phyloP scores from a whole-genome alignment of 441 rosid species.

The Populus hybrid region DNA sequence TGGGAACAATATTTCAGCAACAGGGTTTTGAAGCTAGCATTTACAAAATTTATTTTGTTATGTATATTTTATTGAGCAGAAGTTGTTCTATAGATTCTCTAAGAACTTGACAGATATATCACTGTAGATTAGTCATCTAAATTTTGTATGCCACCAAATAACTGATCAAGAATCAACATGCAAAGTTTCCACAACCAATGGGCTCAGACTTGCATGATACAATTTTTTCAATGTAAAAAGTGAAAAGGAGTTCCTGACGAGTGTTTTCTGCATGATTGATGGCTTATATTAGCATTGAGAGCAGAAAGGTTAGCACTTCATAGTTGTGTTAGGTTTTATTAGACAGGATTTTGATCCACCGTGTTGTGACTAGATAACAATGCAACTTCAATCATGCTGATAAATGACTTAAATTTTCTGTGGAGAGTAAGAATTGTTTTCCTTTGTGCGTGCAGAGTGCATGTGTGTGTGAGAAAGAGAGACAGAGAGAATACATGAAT shows the following conservation, averaged over 20 bases:
- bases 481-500: not conserved
- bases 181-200: not conserved
- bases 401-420: not conserved
- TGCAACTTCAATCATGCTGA: not conserved
- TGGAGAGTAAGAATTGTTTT: not conserved
- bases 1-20: not conserved
- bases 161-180: not conserved
- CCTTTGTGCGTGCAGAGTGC: not conserved
- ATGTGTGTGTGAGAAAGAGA: not conserved
- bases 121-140: not conserved
- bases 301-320: not conserved
- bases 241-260: not conserved
- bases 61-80: not conserved
- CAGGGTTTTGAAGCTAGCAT: not conserved
- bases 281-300: not conserved
- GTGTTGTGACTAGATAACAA: not conserved
- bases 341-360: not conserved
- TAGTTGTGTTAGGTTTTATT: not conserved
- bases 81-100: not conserved
- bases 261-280: not conserved
- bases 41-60: not conserved
- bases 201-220: not conserved
- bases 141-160: slow-evolving; percentile 2
- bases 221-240: not conserved
- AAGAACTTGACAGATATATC: not conserved